Evolutionary conservation across 176 grass and related monocot species (phyloP), one percentile per base, ranked within the genome.

Genomic region (Aegilops umbellulata): DNA sequence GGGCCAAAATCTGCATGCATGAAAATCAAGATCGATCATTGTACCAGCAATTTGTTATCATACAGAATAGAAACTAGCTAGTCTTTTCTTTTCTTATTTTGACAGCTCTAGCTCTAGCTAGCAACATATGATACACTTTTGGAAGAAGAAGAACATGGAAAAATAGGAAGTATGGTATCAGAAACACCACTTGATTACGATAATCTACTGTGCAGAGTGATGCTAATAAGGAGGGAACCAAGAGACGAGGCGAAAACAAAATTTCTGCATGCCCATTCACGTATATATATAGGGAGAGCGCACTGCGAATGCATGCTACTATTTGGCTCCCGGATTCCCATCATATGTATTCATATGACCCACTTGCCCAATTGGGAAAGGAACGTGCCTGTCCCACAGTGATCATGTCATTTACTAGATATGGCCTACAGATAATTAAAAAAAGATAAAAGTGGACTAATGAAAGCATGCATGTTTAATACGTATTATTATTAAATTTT

Each of bases 1-100:
- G 14, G 97, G 97, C 97, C 97, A 99, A 79, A 94, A 99, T 70
- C 97, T 99, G 84, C 74, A 55, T 51, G 49, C 30, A 84, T 47
- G 64, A 7, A 76, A 74, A 87, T 69, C 36, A 29, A 53, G 46
- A 57, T 2, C 36, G 2, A 80, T 31, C 72, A 16, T 17, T 30
- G 4, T 42, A 12, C 64, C 62, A 65, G 57, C 29, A 65, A 19
- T 63, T 22, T 10, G 24, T 41, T 65, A 74, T 41, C 35, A 62
- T 62, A 25, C 49, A 55, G 34, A 35, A 7, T 20, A 58, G 2
- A 22, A 58, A 9, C 19, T 22, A 58, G 53, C 19, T 20, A 58
- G 7, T 22, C 22, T 2, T 8, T 8, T 19, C n/a, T 22, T 9
- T 22, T 2, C 49, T 53, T 9, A 20, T 22, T 58, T 58, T 22